Evolutionary conservation across 2,329 filamentous ascomycete species (phyloP).

Genomic region (Dryadomyces quercivorus): DNA sequence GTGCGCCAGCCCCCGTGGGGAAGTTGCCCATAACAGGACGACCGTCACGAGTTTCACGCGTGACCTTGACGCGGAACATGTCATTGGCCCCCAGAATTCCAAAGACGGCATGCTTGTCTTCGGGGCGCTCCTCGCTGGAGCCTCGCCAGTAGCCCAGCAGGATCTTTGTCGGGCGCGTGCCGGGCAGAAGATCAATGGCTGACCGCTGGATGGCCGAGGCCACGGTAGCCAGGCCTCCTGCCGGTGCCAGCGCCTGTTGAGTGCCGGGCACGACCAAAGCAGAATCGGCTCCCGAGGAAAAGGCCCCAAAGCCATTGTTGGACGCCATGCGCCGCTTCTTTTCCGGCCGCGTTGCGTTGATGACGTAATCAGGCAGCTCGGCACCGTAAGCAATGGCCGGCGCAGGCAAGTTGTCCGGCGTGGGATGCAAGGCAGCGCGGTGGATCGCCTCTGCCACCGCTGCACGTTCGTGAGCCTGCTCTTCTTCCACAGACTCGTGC

Average conservation of each 20-base stretch:
- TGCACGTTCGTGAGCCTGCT: conserved; percentile 23
- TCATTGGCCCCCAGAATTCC: conserved; percentile 51
- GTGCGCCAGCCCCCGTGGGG: conserved; percentile 43
- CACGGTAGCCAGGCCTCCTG: conserved; percentile 9
- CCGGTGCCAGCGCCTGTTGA: not conserved
- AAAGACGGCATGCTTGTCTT: conserved; percentile 48
- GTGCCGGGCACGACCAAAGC: not conserved
- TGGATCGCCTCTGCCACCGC: conserved; percentile 35
- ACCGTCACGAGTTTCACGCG: conserved; percentile 47
- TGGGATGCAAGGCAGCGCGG: conserved; percentile 29
- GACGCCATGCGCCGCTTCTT: conserved; percentile 33
- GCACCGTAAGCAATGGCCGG: conserved; percentile 38
- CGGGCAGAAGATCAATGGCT: conserved; percentile 30
- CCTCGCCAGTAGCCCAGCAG: conserved; percentile 47
- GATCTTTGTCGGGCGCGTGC: conserved; percentile 44
- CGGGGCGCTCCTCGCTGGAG: conserved; percentile 32
- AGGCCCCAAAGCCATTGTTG: not conserved
- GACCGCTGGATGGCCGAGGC: conserved; percentile 11
- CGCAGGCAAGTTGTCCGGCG: conserved; percentile 27
- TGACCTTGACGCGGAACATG: conserved; percentile 52
- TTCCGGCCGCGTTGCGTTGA: conserved; percentile 19
- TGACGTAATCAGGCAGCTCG: conserved; percentile 32
- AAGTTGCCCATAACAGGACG: conserved; percentile 47
- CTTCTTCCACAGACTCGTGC: conserved; percentile 26
- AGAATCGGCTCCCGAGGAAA: not conserved